Evolutionary conservation across 805 yeast species (phyloP).

Genomic region (Saccharomycopsis oosterbeekiorum): DNA sequence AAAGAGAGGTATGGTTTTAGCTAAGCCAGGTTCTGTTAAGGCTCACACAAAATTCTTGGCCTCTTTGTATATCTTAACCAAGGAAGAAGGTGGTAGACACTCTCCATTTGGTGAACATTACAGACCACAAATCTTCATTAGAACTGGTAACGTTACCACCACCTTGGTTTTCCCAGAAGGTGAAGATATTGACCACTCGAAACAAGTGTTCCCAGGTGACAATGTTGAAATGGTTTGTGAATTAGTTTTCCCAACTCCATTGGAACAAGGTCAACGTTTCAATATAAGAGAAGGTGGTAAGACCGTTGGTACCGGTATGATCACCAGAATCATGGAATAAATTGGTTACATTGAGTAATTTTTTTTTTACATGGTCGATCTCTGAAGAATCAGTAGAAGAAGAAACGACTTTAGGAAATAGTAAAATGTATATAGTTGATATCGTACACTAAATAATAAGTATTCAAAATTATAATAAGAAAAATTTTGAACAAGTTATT

Average conservation of each 20-base stretch:
- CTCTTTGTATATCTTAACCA: conserved; percentile 82
- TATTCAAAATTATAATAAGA: background rate
- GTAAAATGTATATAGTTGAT: conserved; percentile 1
- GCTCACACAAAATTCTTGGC: conserved; percentile 89
- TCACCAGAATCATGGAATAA: conserved; percentile 75
- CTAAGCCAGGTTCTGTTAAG: conserved; percentile 85
- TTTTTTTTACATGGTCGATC: background rate
- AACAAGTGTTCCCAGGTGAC: conserved; percentile 96
- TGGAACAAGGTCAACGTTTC: conserved; percentile 96
- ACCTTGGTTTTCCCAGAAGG: conserved; percentile 79
- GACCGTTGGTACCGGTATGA: conserved; percentile 97
- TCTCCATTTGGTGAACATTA: conserved; percentile 94
- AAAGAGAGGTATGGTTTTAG: conserved; percentile 93
- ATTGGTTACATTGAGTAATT: background rate
- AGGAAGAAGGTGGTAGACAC: conserved; percentile 99
- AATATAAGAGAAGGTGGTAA: conserved; percentile 99
- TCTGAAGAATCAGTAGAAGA: background rate
- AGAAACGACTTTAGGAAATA: background rate
- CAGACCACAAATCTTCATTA: conserved; percentile 95
- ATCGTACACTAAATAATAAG: background rate
- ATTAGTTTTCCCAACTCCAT: conserved; percentile 81
- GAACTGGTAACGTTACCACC: conserved; percentile 94
- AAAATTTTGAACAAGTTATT: background rate
- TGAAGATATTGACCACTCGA: conserved; percentile 69
- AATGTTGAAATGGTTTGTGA: conserved; percentile 93